Conservation (phyloP, 306 rosid genomes). For the Coriaria nepalensis region DNA sequence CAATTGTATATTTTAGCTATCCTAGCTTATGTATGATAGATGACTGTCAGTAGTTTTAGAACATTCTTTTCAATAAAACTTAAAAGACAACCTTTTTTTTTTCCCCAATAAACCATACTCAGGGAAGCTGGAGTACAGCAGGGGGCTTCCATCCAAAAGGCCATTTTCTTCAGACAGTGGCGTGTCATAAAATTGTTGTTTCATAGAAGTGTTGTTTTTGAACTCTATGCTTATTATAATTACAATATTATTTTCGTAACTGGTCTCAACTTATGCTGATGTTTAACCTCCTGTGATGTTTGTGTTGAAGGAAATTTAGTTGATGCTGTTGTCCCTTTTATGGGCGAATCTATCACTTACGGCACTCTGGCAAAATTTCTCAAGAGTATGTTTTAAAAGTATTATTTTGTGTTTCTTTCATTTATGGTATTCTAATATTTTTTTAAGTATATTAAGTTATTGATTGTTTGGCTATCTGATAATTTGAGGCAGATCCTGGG, state of each 20-base stretch:
- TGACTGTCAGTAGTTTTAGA: not conserved
- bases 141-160: constrained; percentile 32
- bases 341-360: constrained; percentile 76
- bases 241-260: too few species aligned
- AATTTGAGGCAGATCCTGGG: constrained; percentile 48
- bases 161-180: constrained; percentile 71
- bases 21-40: not conserved
- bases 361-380: constrained; percentile 65
- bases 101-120: constrained; percentile 11
- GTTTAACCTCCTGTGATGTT: constrained; percentile 14
- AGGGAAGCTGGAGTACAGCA: constrained; percentile 30
- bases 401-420: not conserved
- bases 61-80: not conserved
- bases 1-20: not conserved
- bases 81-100: not conserved
- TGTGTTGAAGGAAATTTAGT: constrained; percentile 45
- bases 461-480: constrained; percentile 15
- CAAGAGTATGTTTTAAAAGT: constrained; percentile 41
- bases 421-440: not conserved
- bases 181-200: constrained; percentile 13
- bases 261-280: not conserved
- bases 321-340: constrained; percentile 66
- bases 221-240: not conserved
- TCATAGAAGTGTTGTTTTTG: not conserved
- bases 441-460: not conserved